Conservation (phyloP, 2,329 filamentous ascomycete genomes). For the Fusarium odoratissimum region DNA sequence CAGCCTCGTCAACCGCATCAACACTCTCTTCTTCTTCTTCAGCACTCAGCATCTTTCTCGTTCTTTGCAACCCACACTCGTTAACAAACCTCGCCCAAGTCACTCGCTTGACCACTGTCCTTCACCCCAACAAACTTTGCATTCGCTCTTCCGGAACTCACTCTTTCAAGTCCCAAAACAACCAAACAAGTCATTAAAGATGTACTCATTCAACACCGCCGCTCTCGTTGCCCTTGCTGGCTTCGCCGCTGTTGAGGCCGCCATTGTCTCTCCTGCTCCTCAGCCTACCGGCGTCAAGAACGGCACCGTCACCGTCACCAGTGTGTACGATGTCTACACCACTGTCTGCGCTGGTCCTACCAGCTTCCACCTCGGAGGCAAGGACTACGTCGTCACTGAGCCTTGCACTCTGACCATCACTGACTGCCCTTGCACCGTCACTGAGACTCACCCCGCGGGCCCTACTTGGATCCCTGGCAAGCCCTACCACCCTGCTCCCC, state of each 20-base stretch:
- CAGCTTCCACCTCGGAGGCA: constrained; percentile 55
- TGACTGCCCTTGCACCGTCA: constrained; percentile 64
- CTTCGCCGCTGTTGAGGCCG: constrained; percentile 36
- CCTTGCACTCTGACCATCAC: constrained; percentile 66
- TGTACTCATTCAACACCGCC: constrained; percentile 44
- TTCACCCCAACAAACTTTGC: constrained; percentile 20
- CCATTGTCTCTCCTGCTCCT: constrained; percentile 16
- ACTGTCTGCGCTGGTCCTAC: constrained; percentile 62
- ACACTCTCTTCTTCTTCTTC: not conserved
- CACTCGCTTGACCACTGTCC: constrained; percentile 39
- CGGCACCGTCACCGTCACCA: constrained; percentile 48
- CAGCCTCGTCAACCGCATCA: constrained; percentile 11
- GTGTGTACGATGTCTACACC: constrained; percentile 51
- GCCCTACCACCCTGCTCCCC: not conserved
- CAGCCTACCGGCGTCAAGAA: constrained; percentile 29
- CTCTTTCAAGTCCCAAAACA: constrained; percentile 6
- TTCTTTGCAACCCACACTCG: constrained; percentile 29
- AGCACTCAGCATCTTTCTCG: constrained; percentile 25
- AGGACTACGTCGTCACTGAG: too few species aligned
- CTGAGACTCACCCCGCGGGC: constrained; percentile 46
- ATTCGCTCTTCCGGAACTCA: constrained; percentile 16
- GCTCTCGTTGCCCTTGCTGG: constrained; percentile 42
- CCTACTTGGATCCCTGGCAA: constrained; percentile 29
- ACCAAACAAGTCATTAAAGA: constrained; percentile 38
- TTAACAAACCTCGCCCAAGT: constrained; percentile 40